Percentiles rank a stretch among this genome's conserved stretches.
These are phyloP conservation scores for Pleurotus ostreatus DNA, from an alignment of 768 basidiomycete species.

Conservation along the genomic window DNA sequence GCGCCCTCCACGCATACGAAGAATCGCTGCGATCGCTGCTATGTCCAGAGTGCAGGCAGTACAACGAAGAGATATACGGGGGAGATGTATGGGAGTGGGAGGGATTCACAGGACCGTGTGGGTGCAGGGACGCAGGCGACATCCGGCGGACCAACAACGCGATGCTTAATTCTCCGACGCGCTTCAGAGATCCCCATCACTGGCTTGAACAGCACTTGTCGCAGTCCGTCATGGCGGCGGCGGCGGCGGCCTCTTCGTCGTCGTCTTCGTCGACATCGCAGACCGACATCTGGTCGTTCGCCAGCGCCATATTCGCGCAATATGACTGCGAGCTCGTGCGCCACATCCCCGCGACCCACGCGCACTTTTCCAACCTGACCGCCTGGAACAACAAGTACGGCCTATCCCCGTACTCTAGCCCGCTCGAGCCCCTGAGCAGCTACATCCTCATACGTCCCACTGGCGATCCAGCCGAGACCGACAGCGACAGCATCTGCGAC, in stretches of 20 bases:
- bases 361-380: conserved; percentile 8
- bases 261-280: conserved; percentile 14
- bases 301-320: conserved; percentile 34
- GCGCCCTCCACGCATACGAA: conserved; percentile 39
- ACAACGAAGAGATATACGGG: conserved; percentile 52
- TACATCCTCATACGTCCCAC: conserved; percentile 15
- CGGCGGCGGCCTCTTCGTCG: conserved; percentile 14
- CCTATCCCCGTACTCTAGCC: not conserved
- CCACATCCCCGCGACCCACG: not conserved
- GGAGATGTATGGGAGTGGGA: conserved; percentile 51
- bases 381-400: conserved; percentile 11
- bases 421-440: conserved; percentile 9
- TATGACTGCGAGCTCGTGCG: conserved; percentile 37
- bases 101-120: conserved; percentile 45
- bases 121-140: conserved; percentile 26
- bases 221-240: conserved; percentile 15
- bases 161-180: conserved; percentile 16
- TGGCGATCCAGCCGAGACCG: conserved; percentile 7
- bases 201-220: conserved; percentile 48
- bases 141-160: not conserved
- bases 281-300: conserved; percentile 38
- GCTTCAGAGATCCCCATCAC: conserved; percentile 36
- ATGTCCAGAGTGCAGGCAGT: conserved; percentile 46
- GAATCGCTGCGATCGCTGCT: conserved; percentile 34
- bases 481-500: not conserved